phyloP scores from a whole-genome alignment of 805 yeast genomes.

The Babjeviella inositovora region DNA sequence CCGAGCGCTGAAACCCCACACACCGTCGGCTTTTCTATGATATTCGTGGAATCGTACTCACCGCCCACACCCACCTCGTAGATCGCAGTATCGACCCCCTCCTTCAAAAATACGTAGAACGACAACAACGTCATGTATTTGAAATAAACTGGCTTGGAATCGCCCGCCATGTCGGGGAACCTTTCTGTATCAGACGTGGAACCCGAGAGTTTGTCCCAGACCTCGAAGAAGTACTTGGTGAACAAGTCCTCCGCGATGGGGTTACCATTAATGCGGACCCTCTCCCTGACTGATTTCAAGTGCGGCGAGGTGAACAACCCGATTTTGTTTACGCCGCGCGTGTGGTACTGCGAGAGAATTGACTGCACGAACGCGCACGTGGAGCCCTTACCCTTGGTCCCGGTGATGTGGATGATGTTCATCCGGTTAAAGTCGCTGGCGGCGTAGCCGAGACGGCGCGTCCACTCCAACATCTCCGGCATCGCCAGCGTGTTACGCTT shows the following conservation, averaged over 20 bases:
- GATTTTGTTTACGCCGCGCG: slow-evolving; percentile 30
- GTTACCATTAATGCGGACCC: slow-evolving; percentile 74
- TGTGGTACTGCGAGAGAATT: slow-evolving; percentile 49
- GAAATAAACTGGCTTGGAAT: slow-evolving; percentile 83
- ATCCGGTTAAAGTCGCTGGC: slow-evolving; percentile 55
- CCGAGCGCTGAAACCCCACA: slow-evolving; percentile 83
- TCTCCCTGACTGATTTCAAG: slow-evolving; percentile 79
- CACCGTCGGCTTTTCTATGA: slow-evolving; percentile 62
- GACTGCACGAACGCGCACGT: slow-evolving; percentile 90
- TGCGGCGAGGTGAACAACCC: slow-evolving; percentile 98
- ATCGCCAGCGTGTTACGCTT: slow-evolving; percentile 50
- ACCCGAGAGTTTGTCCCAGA: slow-evolving; percentile 66
- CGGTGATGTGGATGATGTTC: slow-evolving; percentile 84
- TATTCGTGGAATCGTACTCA: slow-evolving; percentile 90
- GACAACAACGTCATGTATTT: slow-evolving; percentile 79
- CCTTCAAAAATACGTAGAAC: slow-evolving; percentile 78
- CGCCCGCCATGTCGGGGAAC: slow-evolving; percentile 64
- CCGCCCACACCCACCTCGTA: slow-evolving; percentile 99
- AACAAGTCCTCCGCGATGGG: slow-evolving; percentile 74
- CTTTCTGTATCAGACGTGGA: slow-evolving; percentile 34
- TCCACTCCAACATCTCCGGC: slow-evolving; percentile 78
- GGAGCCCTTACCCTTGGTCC: slow-evolving; percentile 97
- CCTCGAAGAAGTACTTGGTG: slow-evolving; percentile 83
- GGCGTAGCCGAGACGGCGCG: slow-evolving; percentile 49
- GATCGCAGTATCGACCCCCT: slow-evolving; percentile 85